Evolutionary conservation across 2,329 filamentous ascomycete species (phyloP).

Genomic region (Lasiodiplodia hormozganensis): DNA sequence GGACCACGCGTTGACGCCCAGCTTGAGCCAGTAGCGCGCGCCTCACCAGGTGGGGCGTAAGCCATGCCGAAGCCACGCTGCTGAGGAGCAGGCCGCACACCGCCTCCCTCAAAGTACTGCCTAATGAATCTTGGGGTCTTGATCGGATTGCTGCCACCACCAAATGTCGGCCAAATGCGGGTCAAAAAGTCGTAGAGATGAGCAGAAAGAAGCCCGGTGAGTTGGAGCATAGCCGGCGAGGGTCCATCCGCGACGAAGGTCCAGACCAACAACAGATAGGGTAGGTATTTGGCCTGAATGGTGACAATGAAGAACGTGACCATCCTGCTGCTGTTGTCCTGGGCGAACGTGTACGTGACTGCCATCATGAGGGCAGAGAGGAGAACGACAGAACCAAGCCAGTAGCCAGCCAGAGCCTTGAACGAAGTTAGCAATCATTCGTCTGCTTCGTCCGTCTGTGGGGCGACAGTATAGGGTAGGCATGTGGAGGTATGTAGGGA

Average conservation of each 20-base stretch:
- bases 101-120: conserved; percentile 64
- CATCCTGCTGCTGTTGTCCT: conserved; percentile 81
- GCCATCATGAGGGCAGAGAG: conserved; percentile 74
- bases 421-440: conserved; percentile 12
- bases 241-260: conserved; percentile 73
- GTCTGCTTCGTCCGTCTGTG: background rate
- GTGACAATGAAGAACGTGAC: conserved; percentile 82
- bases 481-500: conserved; percentile 64
- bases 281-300: conserved; percentile 81
- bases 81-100: conserved; percentile 16
- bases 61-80: conserved; percentile 22
- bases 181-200: conserved; percentile 92
- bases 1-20: conserved; percentile 20
- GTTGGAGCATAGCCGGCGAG: conserved; percentile 65
- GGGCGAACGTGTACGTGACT: conserved; percentile 81
- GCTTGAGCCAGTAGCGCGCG: conserved; percentile 18
- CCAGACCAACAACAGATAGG: conserved; percentile 78
- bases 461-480: background rate
- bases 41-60: conserved; percentile 17
- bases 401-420: conserved; percentile 56
- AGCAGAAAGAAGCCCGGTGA: conserved; percentile 82
- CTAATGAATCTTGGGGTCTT: conserved; percentile 76
- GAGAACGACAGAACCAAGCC: conserved; percentile 62
- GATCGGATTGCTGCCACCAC: conserved; percentile 79
- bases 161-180: conserved; percentile 86